These are phyloP conservation scores for Paraphaeosphaeria sporulosa DNA, from an alignment of 2,329 filamentous ascomycete species.

Conservation along the genomic window DNA sequence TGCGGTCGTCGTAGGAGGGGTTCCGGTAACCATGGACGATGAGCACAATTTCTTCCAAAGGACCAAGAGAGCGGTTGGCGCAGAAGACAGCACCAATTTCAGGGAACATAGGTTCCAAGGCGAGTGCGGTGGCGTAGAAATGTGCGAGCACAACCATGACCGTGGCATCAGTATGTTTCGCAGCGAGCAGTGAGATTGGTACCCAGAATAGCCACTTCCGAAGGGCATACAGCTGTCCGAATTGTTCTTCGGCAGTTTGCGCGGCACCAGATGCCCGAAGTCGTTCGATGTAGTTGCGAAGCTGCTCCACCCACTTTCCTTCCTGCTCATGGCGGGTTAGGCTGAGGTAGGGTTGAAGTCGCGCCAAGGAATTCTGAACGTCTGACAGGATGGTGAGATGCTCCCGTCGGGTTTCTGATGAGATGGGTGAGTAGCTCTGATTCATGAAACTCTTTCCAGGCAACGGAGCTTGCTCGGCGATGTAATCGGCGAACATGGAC, in stretches of 20 bases:
- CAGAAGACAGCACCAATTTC: slow-evolving; percentile 89
- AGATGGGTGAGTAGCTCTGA: slow-evolving; percentile 70
- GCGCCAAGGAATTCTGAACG: slow-evolving; percentile 52
- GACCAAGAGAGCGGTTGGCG: slow-evolving; percentile 71
- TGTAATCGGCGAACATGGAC: slow-evolving; percentile 84
- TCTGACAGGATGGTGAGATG: slow-evolving; percentile 58
- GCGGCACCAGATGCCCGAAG: slow-evolving; percentile 52
- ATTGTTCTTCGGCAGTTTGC: slow-evolving; percentile 76
- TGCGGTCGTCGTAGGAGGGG: slow-evolving; percentile 50
- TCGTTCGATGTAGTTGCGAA: slow-evolving; percentile 57
- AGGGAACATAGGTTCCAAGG: slow-evolving; percentile 89
- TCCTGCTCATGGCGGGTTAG: slow-evolving; percentile 56
- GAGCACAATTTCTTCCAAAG: slow-evolving; percentile 85
- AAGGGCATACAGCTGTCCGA: slow-evolving; percentile 86
- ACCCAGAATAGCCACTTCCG: slow-evolving; percentile 97
- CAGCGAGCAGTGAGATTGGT: slow-evolving; percentile 82
- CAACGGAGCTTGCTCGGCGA: slow-evolving; percentile 71
- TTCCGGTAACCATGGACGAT: slow-evolving; percentile 65
- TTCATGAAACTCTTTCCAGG: slow-evolving; percentile 58
- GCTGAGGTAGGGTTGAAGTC: slow-evolving; percentile 49
- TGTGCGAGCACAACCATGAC: slow-evolving; percentile 86
- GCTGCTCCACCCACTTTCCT: slow-evolving; percentile 57
- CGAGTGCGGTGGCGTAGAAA: slow-evolving; percentile 87
- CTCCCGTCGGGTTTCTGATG: slow-evolving; percentile 64
- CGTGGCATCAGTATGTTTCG: slow-evolving; percentile 76